Evolutionary conservation across 805 yeast genomes (phyloP).

Genomic region (Nakazawaea laoshanensis): DNA sequence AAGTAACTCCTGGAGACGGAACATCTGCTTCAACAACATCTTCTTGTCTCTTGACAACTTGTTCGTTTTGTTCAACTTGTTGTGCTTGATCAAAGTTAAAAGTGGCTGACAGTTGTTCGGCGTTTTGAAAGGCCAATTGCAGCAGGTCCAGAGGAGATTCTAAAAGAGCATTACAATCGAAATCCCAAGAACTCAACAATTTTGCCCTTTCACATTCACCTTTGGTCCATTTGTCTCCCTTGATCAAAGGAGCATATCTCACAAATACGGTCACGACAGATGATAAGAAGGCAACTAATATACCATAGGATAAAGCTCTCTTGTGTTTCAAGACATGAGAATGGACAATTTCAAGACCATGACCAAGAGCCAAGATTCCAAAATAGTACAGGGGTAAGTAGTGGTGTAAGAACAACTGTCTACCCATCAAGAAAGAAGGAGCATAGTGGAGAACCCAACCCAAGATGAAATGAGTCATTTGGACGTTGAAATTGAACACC

Average conservation of each 20-base stretch:
- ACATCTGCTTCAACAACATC: too few relatives aligned
- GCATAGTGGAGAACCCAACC: slow-evolving; percentile 62
- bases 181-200: slow-evolving; percentile 74
- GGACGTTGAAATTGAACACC: slow-evolving; percentile 57
- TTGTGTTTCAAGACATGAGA: slow-evolving; percentile 24
- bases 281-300: slow-evolving; percentile 40
- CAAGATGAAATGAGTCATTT: slow-evolving; percentile 47
- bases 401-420: slow-evolving; percentile 33
- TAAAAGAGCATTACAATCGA: slow-evolving; percentile 60
- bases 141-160: slow-evolving; percentile 18
- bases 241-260: slow-evolving; percentile 62
- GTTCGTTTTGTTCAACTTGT: slow-evolving; percentile 6
- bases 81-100: slow-evolving; percentile 1
- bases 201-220: slow-evolving; percentile 53
- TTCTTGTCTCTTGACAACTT: too few relatives aligned
- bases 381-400: slow-evolving; percentile 45
- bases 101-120: slow-evolving; percentile 5
- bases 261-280: slow-evolving; percentile 46
- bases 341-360: slow-evolving; percentile 21
- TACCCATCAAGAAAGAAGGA: slow-evolving; percentile 40
- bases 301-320: slow-evolving; percentile 32
- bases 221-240: slow-evolving; percentile 77
- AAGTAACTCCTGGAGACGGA: too few relatives aligned
- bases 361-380: slow-evolving; percentile 26
- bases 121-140: not conserved